Base-by-base conservation (phyloP, 805 yeast species). In the Candida takata region DNA sequence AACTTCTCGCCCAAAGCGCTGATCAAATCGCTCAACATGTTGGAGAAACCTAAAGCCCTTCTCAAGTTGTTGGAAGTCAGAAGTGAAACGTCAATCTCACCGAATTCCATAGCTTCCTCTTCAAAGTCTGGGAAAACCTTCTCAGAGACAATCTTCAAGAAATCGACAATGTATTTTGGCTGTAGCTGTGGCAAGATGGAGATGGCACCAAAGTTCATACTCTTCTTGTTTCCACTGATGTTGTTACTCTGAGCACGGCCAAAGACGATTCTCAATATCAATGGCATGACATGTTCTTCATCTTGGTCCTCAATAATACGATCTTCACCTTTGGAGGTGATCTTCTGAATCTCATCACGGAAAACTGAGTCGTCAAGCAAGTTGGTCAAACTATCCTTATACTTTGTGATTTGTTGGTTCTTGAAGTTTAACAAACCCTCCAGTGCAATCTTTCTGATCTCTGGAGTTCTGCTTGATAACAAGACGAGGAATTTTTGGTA, bases 291-390 rank as follows among this genome's bases (percentile, higher is more conserved):
- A 2, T 43, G 56, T 3, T 55, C 62, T 12, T 70, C 62, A 52
- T 92, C 97, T 4, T 64, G 65, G 7, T 64, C 67, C 43, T 82
- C 85, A 36, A 87, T 67, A 3, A 68, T 57, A 4, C 61, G 65
- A 8, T 76, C 70, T 5, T 70, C 75, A 15, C 69, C 63, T 26
- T 65, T 67, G 14, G 71, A 67, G 14, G 84, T 60, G 27, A 92
- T 69, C 13, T 69, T 72, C 15, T 83, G 65, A 21, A 88, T 62
- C 58, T 88, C 97, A 58, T 92, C 98, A 40, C 86, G 74, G 63
- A 86, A 88, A 13, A 80, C 63, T 3, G 84, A 73, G 42, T 86
- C 95, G 55, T 90, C 96, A 13, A 90, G 62, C 39, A 92, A 58
- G 43, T 81, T 87, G 31, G 62, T 70, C 48, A 92, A 62, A 46